These are phyloP conservation scores for Pyrenopolyporus hunteri DNA, from an alignment of 495 filamentous ascomycete genomes.

Conservation along the genomic window DNA sequence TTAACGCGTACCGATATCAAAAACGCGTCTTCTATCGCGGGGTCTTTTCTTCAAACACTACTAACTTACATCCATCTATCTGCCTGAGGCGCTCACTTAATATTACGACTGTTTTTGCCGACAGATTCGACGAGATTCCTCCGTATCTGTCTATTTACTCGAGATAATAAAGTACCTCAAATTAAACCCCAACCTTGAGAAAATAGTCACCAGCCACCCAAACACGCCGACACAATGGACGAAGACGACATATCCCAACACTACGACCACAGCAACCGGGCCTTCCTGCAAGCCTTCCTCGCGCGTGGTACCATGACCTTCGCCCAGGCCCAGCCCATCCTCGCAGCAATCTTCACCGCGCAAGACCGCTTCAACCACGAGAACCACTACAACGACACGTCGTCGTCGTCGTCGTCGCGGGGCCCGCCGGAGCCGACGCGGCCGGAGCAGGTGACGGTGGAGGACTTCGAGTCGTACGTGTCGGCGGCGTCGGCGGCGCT, in stretches of 20 bases:
- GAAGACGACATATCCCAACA: conserved; percentile 24
- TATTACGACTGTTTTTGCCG: background rate
- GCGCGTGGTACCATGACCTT: conserved; percentile 77
- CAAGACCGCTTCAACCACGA: conserved; percentile 41
- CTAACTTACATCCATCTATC: background rate
- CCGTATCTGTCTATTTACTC: too few species aligned
- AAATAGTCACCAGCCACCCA: background rate
- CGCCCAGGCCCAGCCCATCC: conserved; percentile 69
- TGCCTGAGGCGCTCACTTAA: too few species aligned
- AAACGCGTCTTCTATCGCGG: conserved; percentile 31
- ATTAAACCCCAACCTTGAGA: background rate
- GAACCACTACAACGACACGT: conserved; percentile 19
- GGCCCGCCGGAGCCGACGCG: conserved; percentile 46
- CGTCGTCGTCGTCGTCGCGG: too few species aligned
- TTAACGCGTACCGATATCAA: conserved; percentile 32
- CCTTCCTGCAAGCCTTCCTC: conserved; percentile 93
- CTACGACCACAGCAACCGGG: conserved; percentile 73
- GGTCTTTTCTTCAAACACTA: conserved; percentile 3
- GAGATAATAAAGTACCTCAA: background rate
- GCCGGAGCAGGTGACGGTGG: conserved; percentile 66
- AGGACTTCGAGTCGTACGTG: conserved; percentile 72
- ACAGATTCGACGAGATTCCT: too few species aligned
- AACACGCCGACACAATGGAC: conserved; percentile 18
- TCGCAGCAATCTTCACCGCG: conserved; percentile 75
- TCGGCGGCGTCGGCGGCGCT: conserved; percentile 71